These are phyloP conservation scores for Lycium ferocissimum DNA, from an alignment of 257 asterid genomes.

Conservation along the genomic window DNA sequence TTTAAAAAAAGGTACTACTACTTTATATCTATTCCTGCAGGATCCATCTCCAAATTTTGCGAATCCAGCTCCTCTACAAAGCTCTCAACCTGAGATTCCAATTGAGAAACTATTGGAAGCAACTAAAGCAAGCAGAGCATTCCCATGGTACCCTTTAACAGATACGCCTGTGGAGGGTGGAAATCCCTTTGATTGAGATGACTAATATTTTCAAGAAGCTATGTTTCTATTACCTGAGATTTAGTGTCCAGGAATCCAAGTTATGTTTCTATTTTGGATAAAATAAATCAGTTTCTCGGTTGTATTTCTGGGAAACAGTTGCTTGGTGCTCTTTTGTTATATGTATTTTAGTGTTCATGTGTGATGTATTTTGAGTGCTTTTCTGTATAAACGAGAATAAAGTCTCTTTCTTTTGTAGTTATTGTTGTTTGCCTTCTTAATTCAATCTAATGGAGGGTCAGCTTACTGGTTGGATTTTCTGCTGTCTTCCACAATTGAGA, in stretches of 20 bases:
- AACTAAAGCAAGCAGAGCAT: conserved; percentile 56
- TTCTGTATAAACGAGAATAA: not conserved
- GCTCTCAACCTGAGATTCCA: conserved; percentile 60
- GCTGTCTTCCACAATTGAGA: no score
- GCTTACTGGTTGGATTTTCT: no score
- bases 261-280: not conserved
- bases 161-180: conserved; percentile 57
- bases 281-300: not conserved
- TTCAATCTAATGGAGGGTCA: no score
- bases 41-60: conserved; percentile 49
- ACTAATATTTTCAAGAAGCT: not conserved
- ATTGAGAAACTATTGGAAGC: conserved; percentile 64
- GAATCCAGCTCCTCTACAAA: conserved; percentile 47
- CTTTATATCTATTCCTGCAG: conserved; percentile 35
- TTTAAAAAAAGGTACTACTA: no score
- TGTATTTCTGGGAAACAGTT: not conserved
- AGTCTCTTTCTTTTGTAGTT: no score
- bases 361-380: not conserved
- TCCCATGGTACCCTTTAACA: conserved; percentile 63
- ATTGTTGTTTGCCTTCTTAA: no score
- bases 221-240: no score
- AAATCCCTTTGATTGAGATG: conserved; percentile 32
- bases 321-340: not conserved
- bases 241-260: no score
- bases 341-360: not conserved